A percentile compares a stretch with the other conserved stretches of the same genome.
Evolutionary conservation across 176 grass and related monocot species (phyloP).

Genomic region (Echinochloa phyllopogon): DNA sequence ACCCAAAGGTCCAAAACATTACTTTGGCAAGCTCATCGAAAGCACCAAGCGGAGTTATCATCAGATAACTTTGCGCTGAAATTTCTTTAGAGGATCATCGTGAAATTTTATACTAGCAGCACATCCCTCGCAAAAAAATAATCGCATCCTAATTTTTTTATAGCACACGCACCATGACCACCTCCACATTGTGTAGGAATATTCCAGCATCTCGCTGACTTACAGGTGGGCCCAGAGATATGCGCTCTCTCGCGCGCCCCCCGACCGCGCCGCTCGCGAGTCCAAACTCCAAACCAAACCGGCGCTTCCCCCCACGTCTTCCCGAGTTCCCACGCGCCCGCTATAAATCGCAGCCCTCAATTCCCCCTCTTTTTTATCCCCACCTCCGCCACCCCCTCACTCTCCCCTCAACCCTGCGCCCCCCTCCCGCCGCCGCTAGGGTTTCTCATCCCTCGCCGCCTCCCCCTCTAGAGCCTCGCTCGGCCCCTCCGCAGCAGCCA

Average conservation of each 20-base stretch:
- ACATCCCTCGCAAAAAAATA: background rate
- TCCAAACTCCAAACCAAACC: constrained; percentile 39
- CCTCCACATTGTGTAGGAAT: background rate
- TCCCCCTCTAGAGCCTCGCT: background rate
- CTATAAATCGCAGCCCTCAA: constrained; percentile 44
- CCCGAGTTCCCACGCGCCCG: constrained; percentile 33
- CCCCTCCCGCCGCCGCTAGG: constrained; percentile 55
- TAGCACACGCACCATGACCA: background rate
- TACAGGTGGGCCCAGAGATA: constrained; percentile 11
- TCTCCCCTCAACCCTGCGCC: background rate
- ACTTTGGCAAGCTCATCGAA: background rate
- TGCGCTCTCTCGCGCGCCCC: too few species aligned
- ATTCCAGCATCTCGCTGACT: background rate
- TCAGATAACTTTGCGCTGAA: background rate
- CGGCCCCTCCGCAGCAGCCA: constrained; percentile 32
- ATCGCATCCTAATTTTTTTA: background rate
- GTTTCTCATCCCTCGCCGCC: constrained; percentile 59
- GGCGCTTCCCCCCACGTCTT: constrained; percentile 5
- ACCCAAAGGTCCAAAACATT: background rate
- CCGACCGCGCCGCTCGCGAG: constrained; percentile 35
- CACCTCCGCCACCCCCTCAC: constrained; percentile 14
- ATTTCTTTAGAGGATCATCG: background rate
- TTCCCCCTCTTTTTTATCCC: constrained; percentile 44
- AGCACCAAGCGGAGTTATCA: background rate
- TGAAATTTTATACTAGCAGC: background rate